Evolutionary conservation across 306 rosid species (phyloP).

Genomic region (Vigna trinervia): DNA sequence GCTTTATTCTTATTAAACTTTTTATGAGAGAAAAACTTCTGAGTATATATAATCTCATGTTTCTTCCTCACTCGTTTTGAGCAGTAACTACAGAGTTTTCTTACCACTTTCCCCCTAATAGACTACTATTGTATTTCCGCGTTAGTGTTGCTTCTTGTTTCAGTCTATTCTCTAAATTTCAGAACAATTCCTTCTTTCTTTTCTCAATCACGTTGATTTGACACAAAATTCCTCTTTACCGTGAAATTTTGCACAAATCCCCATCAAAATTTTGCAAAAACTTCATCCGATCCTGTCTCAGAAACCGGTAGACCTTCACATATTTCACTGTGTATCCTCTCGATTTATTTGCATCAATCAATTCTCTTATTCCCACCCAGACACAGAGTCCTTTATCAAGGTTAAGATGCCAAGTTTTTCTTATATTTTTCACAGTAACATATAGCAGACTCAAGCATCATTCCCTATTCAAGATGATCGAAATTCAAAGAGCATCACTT

Average conservation of each 20-base stretch:
- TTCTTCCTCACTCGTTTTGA: slow-evolving; percentile 5
- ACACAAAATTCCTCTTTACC: background rate
- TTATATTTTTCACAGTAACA: too few species aligned
- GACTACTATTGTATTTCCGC: background rate
- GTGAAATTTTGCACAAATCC: slow-evolving; percentile 1
- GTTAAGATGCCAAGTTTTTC: too few species aligned
- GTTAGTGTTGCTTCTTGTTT: background rate
- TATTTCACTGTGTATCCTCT: too few species aligned
- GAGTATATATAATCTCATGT: background rate
- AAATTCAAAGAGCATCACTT: slow-evolving; percentile 24
- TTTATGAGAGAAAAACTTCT: background rate
- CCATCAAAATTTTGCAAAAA: background rate
- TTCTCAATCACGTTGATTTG: background rate
- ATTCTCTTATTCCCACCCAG: too few species aligned
- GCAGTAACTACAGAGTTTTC: background rate
- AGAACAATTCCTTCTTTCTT: background rate
- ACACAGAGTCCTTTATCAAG: too few species aligned
- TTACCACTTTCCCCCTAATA: background rate
- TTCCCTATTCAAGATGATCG: background rate
- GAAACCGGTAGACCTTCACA: background rate
- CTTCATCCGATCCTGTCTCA: background rate
- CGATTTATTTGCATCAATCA: too few species aligned
- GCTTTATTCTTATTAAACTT: background rate
- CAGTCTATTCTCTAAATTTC: background rate
- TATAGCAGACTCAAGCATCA: background rate